Conservation (phyloP, 1,284 basidiomycete genomes). For the Heliocybe sulcata region DNA sequence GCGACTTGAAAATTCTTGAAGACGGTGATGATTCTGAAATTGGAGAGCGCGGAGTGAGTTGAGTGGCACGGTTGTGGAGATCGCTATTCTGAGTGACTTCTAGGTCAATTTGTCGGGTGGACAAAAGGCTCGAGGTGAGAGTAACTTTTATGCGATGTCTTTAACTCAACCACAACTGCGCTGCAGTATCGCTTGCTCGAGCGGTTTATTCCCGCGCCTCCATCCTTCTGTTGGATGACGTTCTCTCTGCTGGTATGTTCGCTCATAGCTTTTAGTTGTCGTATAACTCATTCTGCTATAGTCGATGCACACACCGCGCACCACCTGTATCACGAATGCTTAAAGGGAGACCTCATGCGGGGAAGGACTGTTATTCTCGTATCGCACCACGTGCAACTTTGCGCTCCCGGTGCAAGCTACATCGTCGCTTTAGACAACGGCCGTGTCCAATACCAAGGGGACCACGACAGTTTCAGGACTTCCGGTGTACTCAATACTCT, state of each 20-base stretch:
- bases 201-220: constrained; percentile 92
- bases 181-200: constrained; percentile 78
- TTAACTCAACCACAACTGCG: neutral
- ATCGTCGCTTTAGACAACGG: constrained; percentile 85
- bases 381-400: constrained; percentile 85
- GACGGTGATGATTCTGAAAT: constrained; percentile 93
- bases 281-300: constrained; percentile 4
- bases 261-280: neutral
- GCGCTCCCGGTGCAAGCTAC: constrained; percentile 61
- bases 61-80: constrained; percentile 17
- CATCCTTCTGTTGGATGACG: constrained; percentile 84
- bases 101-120: constrained; percentile 89
- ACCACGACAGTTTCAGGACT: constrained; percentile 55
- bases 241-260: constrained; percentile 58
- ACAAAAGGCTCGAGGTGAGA: constrained; percentile 84
- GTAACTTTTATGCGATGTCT: neutral
- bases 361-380: constrained; percentile 82
- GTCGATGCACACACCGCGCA: constrained; percentile 88
- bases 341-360: constrained; percentile 78
- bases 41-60: constrained; percentile 71
- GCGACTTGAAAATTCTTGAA: constrained; percentile 33
- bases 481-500: constrained; percentile 64
- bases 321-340: constrained; percentile 76
- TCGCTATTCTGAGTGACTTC: neutral
- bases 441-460: constrained; percentile 70